Conservation (phyloP, 345 rosid genomes). For the Gossypium thurberi region DNA sequence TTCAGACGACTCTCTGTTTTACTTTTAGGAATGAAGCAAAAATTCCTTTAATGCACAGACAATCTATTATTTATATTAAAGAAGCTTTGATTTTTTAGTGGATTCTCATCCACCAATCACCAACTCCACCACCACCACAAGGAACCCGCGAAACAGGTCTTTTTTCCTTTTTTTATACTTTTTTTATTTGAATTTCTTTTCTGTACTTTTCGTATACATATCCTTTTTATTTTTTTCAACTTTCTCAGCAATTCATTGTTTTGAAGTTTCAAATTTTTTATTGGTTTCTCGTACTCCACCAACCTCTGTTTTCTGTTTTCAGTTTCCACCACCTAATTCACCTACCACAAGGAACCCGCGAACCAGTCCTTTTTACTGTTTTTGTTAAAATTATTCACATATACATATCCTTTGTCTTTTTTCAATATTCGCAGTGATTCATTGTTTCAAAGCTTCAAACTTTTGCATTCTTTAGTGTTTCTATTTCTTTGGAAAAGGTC, state of each 20-base stretch:
- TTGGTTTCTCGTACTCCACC: not conserved
- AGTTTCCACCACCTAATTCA: slow-evolving; percentile 3
- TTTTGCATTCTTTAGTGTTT: not conserved
- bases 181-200: too few relatives aligned
- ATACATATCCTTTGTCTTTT: not conserved
- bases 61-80: too few relatives aligned
- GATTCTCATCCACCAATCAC: not conserved
- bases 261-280: not conserved
- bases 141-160: not conserved
- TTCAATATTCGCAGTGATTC: not conserved
- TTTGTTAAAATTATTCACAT: not conserved
- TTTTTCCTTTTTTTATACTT: not conserved
- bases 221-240: not conserved
- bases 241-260: not conserved
- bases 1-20: too few relatives aligned
- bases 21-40: too few relatives aligned
- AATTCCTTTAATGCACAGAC: too few relatives aligned
- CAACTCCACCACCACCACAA: not conserved
- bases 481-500: not conserved
- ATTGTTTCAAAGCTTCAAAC: not conserved
- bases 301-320: not conserved
- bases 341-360: not conserved
- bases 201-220: not conserved
- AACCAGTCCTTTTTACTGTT: not conserved
- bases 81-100: not conserved